These are phyloP conservation scores for Colletotrichum destructivum DNA, from an alignment of 2,329 filamentous ascomycete species.

Conservation along the genomic window DNA sequence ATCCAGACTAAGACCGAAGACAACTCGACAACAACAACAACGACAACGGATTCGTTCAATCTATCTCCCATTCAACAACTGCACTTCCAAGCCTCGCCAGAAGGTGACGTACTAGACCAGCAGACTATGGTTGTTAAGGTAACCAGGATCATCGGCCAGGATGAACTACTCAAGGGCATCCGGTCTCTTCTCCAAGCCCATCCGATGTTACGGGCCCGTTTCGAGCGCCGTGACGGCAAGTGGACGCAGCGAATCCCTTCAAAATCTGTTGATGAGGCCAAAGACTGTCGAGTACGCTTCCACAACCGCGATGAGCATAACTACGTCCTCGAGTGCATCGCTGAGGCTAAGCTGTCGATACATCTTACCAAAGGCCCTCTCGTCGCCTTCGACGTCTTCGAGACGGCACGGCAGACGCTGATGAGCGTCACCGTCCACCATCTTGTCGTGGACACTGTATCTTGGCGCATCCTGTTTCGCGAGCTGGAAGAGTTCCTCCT, in stretches of 20 bases:
- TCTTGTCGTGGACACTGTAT: slow-evolving; percentile 60
- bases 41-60: not conserved
- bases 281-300: slow-evolving; percentile 10
- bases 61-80: slow-evolving; percentile 30
- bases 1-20: too few relatives aligned
- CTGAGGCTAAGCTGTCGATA: slow-evolving; percentile 25
- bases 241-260: slow-evolving; percentile 19
- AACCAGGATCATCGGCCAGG: slow-evolving; percentile 9
- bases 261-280: not conserved
- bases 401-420: slow-evolving; percentile 40
- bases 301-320: slow-evolving; percentile 17
- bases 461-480: slow-evolving; percentile 60
- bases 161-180: not conserved
- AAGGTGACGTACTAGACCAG: slow-evolving; percentile 22
- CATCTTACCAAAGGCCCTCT: slow-evolving; percentile 8
- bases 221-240: not conserved
- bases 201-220: slow-evolving; percentile 24
- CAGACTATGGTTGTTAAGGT: slow-evolving; percentile 26
- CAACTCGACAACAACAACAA: not conserved
- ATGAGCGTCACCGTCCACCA: slow-evolving; percentile 55
- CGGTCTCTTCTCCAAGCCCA: slow-evolving; percentile 6
- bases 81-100: slow-evolving; percentile 22
- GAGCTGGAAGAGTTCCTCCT: slow-evolving; percentile 58
- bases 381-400: slow-evolving; percentile 11
- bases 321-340: slow-evolving; percentile 24